Evolutionary conservation across 1,139 yeast genomes (phyloP).

Genomic region (Pichiaceae sp.): DNA sequence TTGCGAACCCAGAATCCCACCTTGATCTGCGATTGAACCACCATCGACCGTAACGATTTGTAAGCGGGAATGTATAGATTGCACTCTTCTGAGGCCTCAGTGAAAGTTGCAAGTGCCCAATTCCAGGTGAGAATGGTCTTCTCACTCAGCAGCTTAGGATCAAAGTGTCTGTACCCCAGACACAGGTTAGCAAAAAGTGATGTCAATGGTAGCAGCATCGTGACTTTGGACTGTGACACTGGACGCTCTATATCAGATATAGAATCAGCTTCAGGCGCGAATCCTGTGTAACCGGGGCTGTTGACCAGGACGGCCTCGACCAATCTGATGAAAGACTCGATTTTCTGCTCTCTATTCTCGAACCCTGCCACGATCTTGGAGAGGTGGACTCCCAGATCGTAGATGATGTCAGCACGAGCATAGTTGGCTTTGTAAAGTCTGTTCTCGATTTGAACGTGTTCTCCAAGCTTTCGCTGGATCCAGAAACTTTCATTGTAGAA

Average conservation of each 20-base stretch:
- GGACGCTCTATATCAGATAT: background rate
- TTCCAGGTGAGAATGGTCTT: background rate
- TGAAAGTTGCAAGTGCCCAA: background rate
- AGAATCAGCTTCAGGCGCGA: constrained; percentile 26
- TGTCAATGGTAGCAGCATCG: constrained; percentile 50
- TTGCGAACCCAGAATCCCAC: constrained; percentile 90
- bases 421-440: constrained; percentile 39
- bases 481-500: constrained; percentile 51
- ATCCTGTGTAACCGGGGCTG: constrained; percentile 5
- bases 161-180: constrained; percentile 25
- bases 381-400: constrained; percentile 36
- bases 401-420: constrained; percentile 32
- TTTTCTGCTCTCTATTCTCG: constrained; percentile 12
- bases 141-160: constrained; percentile 6
- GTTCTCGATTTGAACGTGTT: constrained; percentile 55
- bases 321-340: constrained; percentile 22
- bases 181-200: constrained; percentile 40
- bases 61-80: background rate
- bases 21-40: constrained; percentile 60
- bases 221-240: too few species aligned
- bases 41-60: background rate
- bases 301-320: constrained; percentile 23
- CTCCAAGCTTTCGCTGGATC: constrained; percentile 52
- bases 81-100: background rate
- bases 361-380: constrained; percentile 29